phyloP scores from a whole-genome alignment of 1,284 basidiomycete species.

The Leccinum subrobustum region DNA sequence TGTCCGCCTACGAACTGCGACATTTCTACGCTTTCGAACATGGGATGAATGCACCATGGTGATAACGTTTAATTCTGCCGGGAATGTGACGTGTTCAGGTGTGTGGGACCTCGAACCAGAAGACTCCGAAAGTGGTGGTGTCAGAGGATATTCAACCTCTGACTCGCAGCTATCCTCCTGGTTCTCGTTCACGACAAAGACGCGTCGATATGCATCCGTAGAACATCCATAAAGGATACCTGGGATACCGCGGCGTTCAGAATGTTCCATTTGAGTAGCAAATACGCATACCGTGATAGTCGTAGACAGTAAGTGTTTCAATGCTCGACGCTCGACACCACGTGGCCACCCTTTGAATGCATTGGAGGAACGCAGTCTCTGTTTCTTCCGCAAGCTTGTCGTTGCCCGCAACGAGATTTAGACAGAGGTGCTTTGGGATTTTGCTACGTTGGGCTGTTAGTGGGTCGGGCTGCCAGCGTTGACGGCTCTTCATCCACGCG shows the following conservation, averaged over 20 bases:
- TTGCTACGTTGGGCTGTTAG: slow-evolving; percentile 51
- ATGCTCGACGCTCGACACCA: slow-evolving; percentile 66
- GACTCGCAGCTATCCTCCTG: slow-evolving; percentile 46
- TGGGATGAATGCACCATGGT: slow-evolving; percentile 33
- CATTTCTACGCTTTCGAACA: slow-evolving; percentile 24
- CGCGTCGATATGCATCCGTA: slow-evolving; percentile 38
- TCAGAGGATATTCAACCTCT: slow-evolving; percentile 64
- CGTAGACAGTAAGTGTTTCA: slow-evolving; percentile 63
- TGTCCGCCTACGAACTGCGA: slow-evolving; percentile 24
- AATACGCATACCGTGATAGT: slow-evolving; percentile 55
- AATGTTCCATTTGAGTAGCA: slow-evolving; percentile 2
- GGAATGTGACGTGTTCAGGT: slow-evolving; percentile 38
- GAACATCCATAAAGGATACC: slow-evolving; percentile 48
- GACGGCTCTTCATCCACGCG: slow-evolving; percentile 40
- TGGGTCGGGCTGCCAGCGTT: slow-evolving; percentile 41
- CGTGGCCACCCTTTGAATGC: slow-evolving; percentile 47
- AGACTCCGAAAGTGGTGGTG: slow-evolving; percentile 69
- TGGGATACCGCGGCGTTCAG: slow-evolving; percentile 27
- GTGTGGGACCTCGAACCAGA: slow-evolving; percentile 61
- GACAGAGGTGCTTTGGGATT: slow-evolving; percentile 61
- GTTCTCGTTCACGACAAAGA: slow-evolving; percentile 31
- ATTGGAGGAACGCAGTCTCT: slow-evolving; percentile 48
- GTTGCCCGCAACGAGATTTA: slow-evolving; percentile 51
- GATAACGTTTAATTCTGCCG: slow-evolving; percentile 36
- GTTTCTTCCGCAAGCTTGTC: slow-evolving; percentile 33